Evolutionary conservation across 2,329 filamentous ascomycete species (phyloP).

Genomic region (Cytospora chrysosperma): DNA sequence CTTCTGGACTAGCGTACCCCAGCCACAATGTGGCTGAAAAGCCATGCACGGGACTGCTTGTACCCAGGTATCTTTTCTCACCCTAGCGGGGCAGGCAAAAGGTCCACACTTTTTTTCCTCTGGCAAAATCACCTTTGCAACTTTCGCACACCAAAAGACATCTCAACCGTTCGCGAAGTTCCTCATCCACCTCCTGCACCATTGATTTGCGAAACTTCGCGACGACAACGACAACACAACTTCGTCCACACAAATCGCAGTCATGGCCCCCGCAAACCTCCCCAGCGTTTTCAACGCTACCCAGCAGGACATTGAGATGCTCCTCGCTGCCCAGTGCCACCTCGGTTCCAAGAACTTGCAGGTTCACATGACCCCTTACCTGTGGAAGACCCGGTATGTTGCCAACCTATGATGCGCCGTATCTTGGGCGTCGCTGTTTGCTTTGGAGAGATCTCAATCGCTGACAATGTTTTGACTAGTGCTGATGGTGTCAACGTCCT

Average conservation of each 20-base stretch:
- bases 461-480: conserved; percentile 56
- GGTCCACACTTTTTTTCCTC: conserved; percentile 22
- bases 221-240: conserved; percentile 21
- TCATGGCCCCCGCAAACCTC: conserved; percentile 91
- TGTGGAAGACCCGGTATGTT: conserved; percentile 71
- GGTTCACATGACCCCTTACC: conserved; percentile 98
- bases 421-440: background rate
- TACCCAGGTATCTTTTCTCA: conserved; percentile 1
- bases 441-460: background rate
- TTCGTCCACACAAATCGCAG: conserved; percentile 34
- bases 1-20: background rate
- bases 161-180: conserved; percentile 24
- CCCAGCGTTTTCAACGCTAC: conserved; percentile 96
- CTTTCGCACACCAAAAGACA: conserved; percentile 7
- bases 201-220: conserved; percentile 22
- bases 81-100: conserved; percentile 11
- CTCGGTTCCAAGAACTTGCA: conserved; percentile 99
- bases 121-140: conserved; percentile 15
- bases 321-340: conserved; percentile 94
- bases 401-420: background rate
- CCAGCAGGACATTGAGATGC: conserved; percentile 98
- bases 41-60: background rate
- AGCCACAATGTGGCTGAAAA: conserved; percentile 8
- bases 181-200: conserved; percentile 18
- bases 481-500: conserved; percentile 97